phyloP scores from a whole-genome alignment of 2,329 filamentous ascomycete species.

The Talaromyces sp. region DNA sequence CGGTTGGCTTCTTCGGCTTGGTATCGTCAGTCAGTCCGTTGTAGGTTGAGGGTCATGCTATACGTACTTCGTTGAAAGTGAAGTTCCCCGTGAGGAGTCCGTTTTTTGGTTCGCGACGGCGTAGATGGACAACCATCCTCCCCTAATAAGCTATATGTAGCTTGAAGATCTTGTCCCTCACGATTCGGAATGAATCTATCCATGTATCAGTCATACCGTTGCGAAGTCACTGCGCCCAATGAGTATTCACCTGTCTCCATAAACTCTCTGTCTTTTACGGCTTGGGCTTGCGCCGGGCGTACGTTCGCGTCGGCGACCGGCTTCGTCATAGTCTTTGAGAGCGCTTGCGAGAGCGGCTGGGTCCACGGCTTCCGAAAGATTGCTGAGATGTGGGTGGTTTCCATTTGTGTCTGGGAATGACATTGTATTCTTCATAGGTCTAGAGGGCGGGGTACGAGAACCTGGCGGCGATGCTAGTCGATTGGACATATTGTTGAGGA shows the following conservation, averaged over 20 bases:
- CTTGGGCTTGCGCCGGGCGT: slow-evolving; percentile 64
- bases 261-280: slow-evolving; percentile 64
- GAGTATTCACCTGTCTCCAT: slow-evolving; percentile 57
- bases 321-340: slow-evolving; percentile 59
- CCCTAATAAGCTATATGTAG: slow-evolving; percentile 85
- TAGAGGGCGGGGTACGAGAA: slow-evolving; percentile 59
- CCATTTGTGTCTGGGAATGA: slow-evolving; percentile 31
- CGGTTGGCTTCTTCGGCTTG: slow-evolving; percentile 88
- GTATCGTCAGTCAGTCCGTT: neutral
- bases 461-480: slow-evolving; percentile 48
- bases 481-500: slow-evolving; percentile 11
- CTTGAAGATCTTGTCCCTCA: slow-evolving; percentile 86
- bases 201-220: neutral
- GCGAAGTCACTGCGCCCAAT: neutral
- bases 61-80: slow-evolving; percentile 86
- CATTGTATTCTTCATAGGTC: slow-evolving; percentile 46
- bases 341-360: slow-evolving; percentile 58
- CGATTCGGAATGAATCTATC: slow-evolving; percentile 89
- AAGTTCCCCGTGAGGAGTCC: slow-evolving; percentile 81
- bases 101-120: slow-evolving; percentile 78
- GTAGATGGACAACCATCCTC: slow-evolving; percentile 92
- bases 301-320: slow-evolving; percentile 55
- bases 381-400: slow-evolving; percentile 27
- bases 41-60: slow-evolving; percentile 12
- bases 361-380: slow-evolving; percentile 54